Base-by-base conservation (phyloP, 2,329 filamentous ascomycete species). In the Escovopsis sp. region DNA sequence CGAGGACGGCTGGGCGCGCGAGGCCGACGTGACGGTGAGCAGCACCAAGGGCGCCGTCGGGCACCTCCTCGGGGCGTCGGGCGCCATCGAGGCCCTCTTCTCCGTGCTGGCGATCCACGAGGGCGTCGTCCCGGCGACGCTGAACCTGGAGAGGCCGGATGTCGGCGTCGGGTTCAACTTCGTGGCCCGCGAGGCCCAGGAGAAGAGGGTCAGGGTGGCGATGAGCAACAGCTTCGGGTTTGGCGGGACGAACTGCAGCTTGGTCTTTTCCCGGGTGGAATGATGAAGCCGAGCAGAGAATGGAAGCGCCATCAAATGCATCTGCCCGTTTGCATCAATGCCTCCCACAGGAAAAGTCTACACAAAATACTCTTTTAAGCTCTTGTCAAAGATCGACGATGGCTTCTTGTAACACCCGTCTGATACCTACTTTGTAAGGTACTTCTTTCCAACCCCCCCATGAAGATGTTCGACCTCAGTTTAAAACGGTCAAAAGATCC, bases 201-300 rank as follows among this genome's bases (percentile, higher is more conserved):
- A 82, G 41, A 79, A 76, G 49, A 58, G 68, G 3, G 75, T 96
- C 10, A 66, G 77, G 44, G 80, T 89, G 19, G 85, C 84, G 5
- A 54, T 98, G 45, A 91, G 85, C 4, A 98, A 98, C 56, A 96
- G 89, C 58, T 98, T 98, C 64, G 91, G 91, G 0, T 98, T 98
- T 65, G 91, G 91, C 10, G 91, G 91, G 12, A 96, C 89, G 1
- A 98, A 98, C 64, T 88, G 89, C 36, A 87, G 79, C 42, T 66
- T 98, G 33, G 87, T 87, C 41, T 89, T 96, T 53, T 72, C 72
- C 7, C 58, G 51, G 28, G 44, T 57, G 23, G 37, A 43, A 18
- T 46, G 23, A 18, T 46, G 23, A 23, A 23, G 23, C 23, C 23
- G 18, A 32, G 28, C 28, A 32, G 28, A 4, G 15, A 15, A 34